phyloP scores from a whole-genome alignment of 2,329 filamentous ascomycete genomes.

The Verruconis gallopava region DNA sequence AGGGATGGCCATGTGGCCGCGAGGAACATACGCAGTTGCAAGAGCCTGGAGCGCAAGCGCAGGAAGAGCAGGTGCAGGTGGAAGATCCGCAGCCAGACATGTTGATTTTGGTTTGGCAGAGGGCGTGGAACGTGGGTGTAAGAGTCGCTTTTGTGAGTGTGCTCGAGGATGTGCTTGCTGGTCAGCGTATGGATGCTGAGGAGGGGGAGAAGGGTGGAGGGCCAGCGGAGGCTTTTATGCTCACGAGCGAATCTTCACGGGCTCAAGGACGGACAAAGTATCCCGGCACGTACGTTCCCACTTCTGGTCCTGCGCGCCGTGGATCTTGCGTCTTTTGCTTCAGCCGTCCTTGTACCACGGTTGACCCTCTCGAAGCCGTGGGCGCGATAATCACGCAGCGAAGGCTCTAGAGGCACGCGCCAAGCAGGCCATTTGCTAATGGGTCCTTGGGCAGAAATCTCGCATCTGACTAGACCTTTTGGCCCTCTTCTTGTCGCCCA shows the following conservation, averaged over 20 bases:
- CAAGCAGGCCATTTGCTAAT: too few species aligned
- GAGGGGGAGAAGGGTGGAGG: neutral
- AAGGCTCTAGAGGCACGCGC: too few species aligned
- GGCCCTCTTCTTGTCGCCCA: too few species aligned
- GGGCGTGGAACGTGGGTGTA: too few species aligned
- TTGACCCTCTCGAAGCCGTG: neutral
- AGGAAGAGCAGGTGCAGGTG: conserved; percentile 23
- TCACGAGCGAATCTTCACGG: neutral
- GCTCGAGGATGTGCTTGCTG: too few species aligned
- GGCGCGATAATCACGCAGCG: too few species aligned
- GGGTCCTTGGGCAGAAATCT: too few species aligned
- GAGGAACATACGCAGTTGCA: conserved; percentile 19
- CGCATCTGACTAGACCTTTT: too few species aligned
- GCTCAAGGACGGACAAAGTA: too few species aligned
- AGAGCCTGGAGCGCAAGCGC: conserved; percentile 20
- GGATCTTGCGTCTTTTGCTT: neutral
- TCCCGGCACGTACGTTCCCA: neutral
- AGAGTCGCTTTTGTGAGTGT: too few species aligned
- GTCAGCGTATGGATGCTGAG: too few species aligned
- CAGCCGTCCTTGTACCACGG: too few species aligned
- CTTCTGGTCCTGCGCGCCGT: neutral
- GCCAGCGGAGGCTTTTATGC: neutral
- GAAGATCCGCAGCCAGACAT: conserved; percentile 24
- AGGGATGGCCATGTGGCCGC: neutral
- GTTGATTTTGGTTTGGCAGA: conserved; percentile 12